phyloP scores from a whole-genome alignment of 2,329 filamentous ascomycete genomes.

The Fusarium neocosmosporiellum region DNA sequence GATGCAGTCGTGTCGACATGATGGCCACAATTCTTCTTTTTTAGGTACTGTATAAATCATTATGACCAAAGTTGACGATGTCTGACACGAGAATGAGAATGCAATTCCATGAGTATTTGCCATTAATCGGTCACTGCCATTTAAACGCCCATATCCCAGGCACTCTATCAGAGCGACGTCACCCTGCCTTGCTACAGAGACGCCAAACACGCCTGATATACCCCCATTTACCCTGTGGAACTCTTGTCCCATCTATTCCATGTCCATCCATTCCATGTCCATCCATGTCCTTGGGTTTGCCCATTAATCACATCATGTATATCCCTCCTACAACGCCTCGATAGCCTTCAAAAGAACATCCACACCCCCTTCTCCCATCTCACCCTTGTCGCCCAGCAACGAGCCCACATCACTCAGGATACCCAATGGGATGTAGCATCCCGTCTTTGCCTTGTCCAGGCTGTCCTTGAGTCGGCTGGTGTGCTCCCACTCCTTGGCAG shows the following conservation, averaged over 20 bases:
- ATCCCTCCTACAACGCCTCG: conserved; percentile 60
- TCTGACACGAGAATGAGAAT: neutral
- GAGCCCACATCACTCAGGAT: conserved; percentile 88
- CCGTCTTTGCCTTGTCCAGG: conserved; percentile 81
- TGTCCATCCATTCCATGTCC: conserved; percentile 7
- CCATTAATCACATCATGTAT: conserved; percentile 4
- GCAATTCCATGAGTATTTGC: neutral
- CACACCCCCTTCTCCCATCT: conserved; percentile 63
- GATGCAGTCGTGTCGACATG: neutral
- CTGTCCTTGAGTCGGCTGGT: conserved; percentile 91
- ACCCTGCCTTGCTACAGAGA: conserved; percentile 23
- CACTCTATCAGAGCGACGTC: conserved; percentile 27
- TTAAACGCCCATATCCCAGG: conserved; percentile 31
- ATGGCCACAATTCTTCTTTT: neutral
- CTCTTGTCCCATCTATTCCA: conserved; percentile 2
- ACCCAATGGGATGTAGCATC: conserved; percentile 85
- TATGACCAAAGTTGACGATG: neutral
- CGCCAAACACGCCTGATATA: conserved; percentile 24
- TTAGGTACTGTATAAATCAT: neutral
- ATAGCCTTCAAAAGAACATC: conserved; percentile 71
- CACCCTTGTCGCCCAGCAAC: conserved; percentile 71
- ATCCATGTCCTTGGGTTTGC: neutral
- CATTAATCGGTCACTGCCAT: conserved; percentile 5
- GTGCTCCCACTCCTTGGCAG: conserved; percentile 94
- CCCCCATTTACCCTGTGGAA: conserved; percentile 4